Conservation (phyloP, 441 rosid species). For the Adansonia rubrostipa region DNA sequence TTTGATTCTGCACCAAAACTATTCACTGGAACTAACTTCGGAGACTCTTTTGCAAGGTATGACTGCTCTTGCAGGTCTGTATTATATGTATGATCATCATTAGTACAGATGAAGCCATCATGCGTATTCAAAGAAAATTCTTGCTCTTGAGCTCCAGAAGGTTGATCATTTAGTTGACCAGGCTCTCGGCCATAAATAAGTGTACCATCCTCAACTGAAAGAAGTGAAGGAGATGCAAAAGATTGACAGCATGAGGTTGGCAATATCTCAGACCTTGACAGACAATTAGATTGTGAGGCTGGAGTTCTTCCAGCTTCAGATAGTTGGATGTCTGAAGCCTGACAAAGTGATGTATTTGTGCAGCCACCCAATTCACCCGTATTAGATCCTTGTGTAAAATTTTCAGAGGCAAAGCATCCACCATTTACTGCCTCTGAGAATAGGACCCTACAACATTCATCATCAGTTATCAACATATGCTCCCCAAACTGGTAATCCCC, state of each 20-base stretch:
- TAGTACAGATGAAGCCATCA: slow-evolving; percentile 53
- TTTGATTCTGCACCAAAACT: slow-evolving; percentile 56
- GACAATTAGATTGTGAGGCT: slow-evolving; percentile 45
- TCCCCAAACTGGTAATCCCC: slow-evolving; percentile 58
- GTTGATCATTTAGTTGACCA: slow-evolving; percentile 44
- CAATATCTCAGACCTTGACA: slow-evolving; percentile 46
- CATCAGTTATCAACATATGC: slow-evolving; percentile 72
- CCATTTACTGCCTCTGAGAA: slow-evolving; percentile 60
- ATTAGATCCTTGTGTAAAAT: slow-evolving; percentile 44
- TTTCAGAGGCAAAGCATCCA: slow-evolving; percentile 46
- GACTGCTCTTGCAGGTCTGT: slow-evolving; percentile 52
- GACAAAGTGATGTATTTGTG: slow-evolving; percentile 41
- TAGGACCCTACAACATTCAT: slow-evolving; percentile 84
- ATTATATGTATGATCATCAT: slow-evolving; percentile 46
- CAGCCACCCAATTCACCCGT: slow-evolving; percentile 44
- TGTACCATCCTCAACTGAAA: slow-evolving; percentile 45
- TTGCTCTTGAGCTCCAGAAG: slow-evolving; percentile 53
- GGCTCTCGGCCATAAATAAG: slow-evolving; percentile 45
- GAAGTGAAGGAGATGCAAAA: slow-evolving; percentile 46
- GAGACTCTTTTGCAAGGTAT: slow-evolving; percentile 54
- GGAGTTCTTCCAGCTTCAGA: slow-evolving; percentile 45
- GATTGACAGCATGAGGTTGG: slow-evolving; percentile 49
- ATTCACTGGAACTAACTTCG: slow-evolving; percentile 66
- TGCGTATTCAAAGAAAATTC: slow-evolving; percentile 39
- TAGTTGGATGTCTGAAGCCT: slow-evolving; percentile 44